These are phyloP conservation scores for Cyclotella kingstonii DNA, from an alignment of 108 stramenopile genomes.

Conservation along the genomic window DNA sequence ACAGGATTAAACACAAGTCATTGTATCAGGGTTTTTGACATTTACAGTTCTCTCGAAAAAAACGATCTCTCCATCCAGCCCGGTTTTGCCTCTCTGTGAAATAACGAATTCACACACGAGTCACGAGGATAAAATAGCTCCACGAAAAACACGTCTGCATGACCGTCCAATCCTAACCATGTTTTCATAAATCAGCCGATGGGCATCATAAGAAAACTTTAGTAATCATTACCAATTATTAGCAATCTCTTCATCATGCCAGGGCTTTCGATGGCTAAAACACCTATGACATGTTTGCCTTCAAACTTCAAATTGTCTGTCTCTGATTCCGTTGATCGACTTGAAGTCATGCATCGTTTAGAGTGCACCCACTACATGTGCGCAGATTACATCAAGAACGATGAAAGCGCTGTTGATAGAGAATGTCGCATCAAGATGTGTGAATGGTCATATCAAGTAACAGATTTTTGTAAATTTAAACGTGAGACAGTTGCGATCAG, in stretches of 20 bases:
- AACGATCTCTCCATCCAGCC: no score
- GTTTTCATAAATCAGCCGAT: no score
- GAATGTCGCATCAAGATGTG: slow-evolving; percentile 73
- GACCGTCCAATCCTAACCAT: no score
- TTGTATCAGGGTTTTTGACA: no score
- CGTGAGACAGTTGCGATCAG: slow-evolving; percentile 70
- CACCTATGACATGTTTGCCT: neutral
- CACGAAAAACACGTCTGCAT: no score
- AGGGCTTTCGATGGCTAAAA: neutral
- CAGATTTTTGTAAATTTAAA: slow-evolving; percentile 57
- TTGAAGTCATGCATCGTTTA: slow-evolving; percentile 3
- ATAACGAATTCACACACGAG: no score
- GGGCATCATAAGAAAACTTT: no score
- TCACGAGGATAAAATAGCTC: no score
- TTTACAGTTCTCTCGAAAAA: no score
- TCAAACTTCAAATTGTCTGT: neutral
- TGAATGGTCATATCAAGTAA: slow-evolving; percentile 64
- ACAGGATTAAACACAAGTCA: no score
- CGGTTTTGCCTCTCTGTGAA: no score
- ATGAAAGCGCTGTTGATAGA: slow-evolving; percentile 15
- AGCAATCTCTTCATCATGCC: neutral
- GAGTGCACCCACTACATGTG: slow-evolving; percentile 10
- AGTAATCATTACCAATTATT: no score
- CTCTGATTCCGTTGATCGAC: neutral
- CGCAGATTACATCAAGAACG: slow-evolving; percentile 16